A percentile compares a stretch with the other conserved stretches of the same genome.
Conservation (phyloP, 2,329 filamentous ascomycete genomes). For the Penicillium sp. region DNA sequence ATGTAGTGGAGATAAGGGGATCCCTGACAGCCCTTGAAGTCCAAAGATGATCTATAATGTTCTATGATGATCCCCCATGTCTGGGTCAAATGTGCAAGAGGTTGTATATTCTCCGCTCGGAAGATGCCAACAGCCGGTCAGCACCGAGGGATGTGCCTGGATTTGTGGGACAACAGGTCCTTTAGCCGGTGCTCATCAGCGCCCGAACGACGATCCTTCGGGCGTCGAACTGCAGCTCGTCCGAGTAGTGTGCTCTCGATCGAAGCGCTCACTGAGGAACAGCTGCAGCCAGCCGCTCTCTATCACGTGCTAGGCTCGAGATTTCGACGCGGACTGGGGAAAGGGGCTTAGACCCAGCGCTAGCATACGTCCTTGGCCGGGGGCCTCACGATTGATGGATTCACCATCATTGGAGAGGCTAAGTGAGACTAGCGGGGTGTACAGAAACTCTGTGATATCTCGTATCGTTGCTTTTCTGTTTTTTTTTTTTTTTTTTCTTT, state of each 20-base stretch:
- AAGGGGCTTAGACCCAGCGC: slow-evolving; percentile 19
- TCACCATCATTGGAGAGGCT: slow-evolving; percentile 10
- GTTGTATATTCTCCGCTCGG: slow-evolving; percentile 9
- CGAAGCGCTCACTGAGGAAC: slow-evolving; percentile 9
- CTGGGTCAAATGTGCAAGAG: slow-evolving; percentile 1
- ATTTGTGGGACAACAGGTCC: slow-evolving; percentile 6
- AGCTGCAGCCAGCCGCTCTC: slow-evolving; percentile 35
- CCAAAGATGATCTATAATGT: slow-evolving; percentile 2
- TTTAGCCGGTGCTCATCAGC: neutral
- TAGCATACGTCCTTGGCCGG: slow-evolving; percentile 10
- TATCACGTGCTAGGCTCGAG: slow-evolving; percentile 35
- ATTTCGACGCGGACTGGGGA: slow-evolving; percentile 27
- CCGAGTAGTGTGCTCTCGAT: slow-evolving; percentile 10
- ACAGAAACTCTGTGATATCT: slow-evolving; percentile 6
- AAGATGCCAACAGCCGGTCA: slow-evolving; percentile 11
- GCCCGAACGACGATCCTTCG: neutral
- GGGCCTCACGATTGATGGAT: neutral
- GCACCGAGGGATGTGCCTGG: slow-evolving; percentile 15
- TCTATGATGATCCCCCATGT: neutral
- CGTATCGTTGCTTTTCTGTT: too few species aligned
- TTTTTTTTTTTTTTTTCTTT: too few species aligned
- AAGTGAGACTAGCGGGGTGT: slow-evolving; percentile 16
- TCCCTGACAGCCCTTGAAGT: slow-evolving; percentile 18
- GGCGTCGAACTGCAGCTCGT: slow-evolving; percentile 1
- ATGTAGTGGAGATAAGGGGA: slow-evolving; percentile 12